Conservation (phyloP, 192 early-diverging fungal species). For the Obelidium mucronatum region DNA sequence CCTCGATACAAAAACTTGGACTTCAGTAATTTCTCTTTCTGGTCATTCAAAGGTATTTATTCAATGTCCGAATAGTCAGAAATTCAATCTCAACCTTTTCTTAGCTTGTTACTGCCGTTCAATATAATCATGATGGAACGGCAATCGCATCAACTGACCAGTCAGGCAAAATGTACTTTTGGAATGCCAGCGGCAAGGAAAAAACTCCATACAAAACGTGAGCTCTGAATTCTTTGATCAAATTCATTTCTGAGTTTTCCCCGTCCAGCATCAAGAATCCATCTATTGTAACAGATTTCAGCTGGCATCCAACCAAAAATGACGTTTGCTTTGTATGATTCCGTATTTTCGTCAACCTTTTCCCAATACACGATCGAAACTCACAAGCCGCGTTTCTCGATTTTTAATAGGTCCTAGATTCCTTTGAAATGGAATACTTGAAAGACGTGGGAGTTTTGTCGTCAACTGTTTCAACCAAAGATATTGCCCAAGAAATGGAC, state of each 20-base stretch:
- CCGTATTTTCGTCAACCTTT: not conserved
- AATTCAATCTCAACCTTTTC: not conserved
- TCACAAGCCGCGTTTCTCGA: too few species aligned
- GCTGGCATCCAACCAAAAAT: constrained; percentile 75
- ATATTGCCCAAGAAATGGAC: not conserved
- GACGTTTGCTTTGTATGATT: constrained; percentile 62
- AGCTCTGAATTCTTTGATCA: not conserved
- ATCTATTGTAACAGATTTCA: constrained; percentile 59
- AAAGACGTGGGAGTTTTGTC: constrained; percentile 59
- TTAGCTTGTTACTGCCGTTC: constrained; percentile 30
- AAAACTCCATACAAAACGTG: constrained; percentile 26
- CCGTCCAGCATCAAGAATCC: constrained; percentile 25
- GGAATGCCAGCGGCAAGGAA: constrained; percentile 1
- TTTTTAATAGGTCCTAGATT: constrained; percentile 53
- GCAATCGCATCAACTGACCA: constrained; percentile 17
- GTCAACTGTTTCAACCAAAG: not conserved
- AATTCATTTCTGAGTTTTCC: not conserved
- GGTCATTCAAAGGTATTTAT: constrained; percentile 28
- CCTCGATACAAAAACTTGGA: constrained; percentile 45
- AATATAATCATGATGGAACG: constrained; percentile 25
- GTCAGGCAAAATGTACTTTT: constrained; percentile 31
- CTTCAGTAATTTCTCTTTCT: constrained; percentile 17
- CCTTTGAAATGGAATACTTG: constrained; percentile 58
- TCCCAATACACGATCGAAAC: too few species aligned
- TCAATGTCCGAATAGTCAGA: not conserved